Percentiles rank a stretch among this genome's conserved stretches.
These are phyloP conservation scores for Auxenochlorella protothecoides DNA, from an alignment of 139 green algal species.

Conservation along the genomic window DNA sequence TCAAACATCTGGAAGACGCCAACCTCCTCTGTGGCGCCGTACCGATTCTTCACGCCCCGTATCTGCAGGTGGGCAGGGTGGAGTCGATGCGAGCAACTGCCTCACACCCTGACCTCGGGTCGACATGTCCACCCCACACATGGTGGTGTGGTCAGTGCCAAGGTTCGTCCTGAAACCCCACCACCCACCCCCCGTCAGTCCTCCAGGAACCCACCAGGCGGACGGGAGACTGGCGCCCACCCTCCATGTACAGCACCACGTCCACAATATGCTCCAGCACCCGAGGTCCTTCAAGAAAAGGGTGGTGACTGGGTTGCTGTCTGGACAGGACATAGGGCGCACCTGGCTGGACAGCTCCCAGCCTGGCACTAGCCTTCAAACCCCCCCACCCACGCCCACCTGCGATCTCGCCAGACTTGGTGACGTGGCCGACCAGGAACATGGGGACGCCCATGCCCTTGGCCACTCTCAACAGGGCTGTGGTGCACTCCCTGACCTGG, in stretches of 20 bases:
- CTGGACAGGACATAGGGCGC: no score
- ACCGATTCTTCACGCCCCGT: conserved; percentile 74
- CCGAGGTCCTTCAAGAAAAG: conserved; percentile 53
- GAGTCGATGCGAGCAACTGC: background rate
- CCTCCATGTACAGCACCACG: conserved; percentile 87
- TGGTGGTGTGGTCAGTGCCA: no score
- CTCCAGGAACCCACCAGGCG: conserved; percentile 5
- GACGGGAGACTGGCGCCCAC: conserved; percentile 36
- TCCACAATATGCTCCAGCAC: conserved; percentile 95
- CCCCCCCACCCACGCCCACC: no score
- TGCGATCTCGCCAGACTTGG: conserved; percentile 26
- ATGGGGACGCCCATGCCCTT: conserved; percentile 61
- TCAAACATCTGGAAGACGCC: conserved; percentile 75
- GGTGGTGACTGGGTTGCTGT: no score
- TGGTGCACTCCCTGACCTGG: conserved; percentile 84
- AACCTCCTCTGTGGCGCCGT: conserved; percentile 76
- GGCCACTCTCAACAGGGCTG: conserved; percentile 61
- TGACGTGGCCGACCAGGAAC: conserved; percentile 74
- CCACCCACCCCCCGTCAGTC: background rate
- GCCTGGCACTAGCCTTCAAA: no score
- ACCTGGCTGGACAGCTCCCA: no score
- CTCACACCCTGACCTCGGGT: no score
- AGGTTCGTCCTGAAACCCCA: no score
- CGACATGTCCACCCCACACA: no score
- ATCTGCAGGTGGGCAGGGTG: conserved; percentile 16